A percentile compares a stretch with the other conserved stretches of the same genome.
These are phyloP conservation scores for Coccomyxa sp. DNA, from an alignment of 139 green algal genomes.

Conservation along the genomic window DNA sequence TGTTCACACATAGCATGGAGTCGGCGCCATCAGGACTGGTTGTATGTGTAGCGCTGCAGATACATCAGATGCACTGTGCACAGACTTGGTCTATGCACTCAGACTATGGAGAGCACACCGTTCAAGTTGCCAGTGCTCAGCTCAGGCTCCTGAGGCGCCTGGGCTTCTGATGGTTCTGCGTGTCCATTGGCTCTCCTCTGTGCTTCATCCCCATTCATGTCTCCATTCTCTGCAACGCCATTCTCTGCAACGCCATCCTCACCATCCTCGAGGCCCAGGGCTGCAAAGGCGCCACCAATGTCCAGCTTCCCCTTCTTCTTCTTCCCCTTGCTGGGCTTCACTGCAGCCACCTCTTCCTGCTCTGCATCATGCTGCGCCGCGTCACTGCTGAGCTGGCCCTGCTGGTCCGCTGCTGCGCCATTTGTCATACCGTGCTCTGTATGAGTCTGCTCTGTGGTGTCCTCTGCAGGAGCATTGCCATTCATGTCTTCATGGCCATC, in stretches of 20 bases:
- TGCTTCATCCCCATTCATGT: background rate
- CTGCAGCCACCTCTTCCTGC: background rate
- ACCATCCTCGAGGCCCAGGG: conserved; percentile 35
- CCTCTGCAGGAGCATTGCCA: background rate
- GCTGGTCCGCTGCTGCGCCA: background rate
- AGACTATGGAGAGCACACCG: background rate
- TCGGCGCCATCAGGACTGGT: background rate
- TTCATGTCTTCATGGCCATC: background rate
- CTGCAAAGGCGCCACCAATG: conserved; percentile 12
- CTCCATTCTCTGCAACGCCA: background rate
- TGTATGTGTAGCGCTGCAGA: no score
- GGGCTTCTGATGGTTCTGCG: background rate
- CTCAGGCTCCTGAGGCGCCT: background rate
- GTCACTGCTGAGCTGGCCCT: background rate
- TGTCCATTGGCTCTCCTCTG: no score
- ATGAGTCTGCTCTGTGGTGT: background rate
- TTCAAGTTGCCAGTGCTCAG: background rate
- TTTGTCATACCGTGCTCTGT: no score
- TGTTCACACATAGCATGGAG: background rate
- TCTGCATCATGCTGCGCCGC: background rate
- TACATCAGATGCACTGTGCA: background rate
- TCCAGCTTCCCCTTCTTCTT: conserved; percentile 26
- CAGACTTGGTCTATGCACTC: background rate
- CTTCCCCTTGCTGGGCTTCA: conserved; percentile 22
- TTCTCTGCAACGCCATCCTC: background rate